Percentiles rank a stretch among this genome's conserved stretches.
Conservation (phyloP, 306 rosid genomes). For the cucumber (Cucumis sativus) region Cucumber_9930_V3 NC_026658.2:13903001-13903500, state of each 20-base stretch:
- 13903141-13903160: constrained; percentile 42
- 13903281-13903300: constrained; percentile 48
- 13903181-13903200: constrained; percentile 34
- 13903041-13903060: neutral
- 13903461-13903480: constrained; percentile 12
- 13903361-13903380: constrained; percentile 45
- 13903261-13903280: constrained; percentile 33
- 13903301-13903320: constrained; percentile 92
- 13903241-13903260: constrained; percentile 55
- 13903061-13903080: constrained; percentile 36
- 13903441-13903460: too few relatives aligned
- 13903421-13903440: too few relatives aligned
- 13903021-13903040: too few relatives aligned
- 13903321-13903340: constrained; percentile 80
- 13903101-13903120: constrained; percentile 62
- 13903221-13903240: constrained; percentile 58
- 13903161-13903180: constrained; percentile 67
- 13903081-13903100: constrained; percentile 60
- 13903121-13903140: constrained; percentile 45
- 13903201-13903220: constrained; percentile 54
- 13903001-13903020: neutral
- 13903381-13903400: neutral
- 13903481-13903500: constrained; percentile 66
- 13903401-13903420: too few relatives aligned
- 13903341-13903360: constrained; percentile 65